Percentiles rank a stretch among this genome's conserved stretches.
These are phyloP conservation scores for Diaporthe caulivora DNA, from an alignment of 2,329 filamentous ascomycete genomes.

Conservation along the genomic window DNA sequence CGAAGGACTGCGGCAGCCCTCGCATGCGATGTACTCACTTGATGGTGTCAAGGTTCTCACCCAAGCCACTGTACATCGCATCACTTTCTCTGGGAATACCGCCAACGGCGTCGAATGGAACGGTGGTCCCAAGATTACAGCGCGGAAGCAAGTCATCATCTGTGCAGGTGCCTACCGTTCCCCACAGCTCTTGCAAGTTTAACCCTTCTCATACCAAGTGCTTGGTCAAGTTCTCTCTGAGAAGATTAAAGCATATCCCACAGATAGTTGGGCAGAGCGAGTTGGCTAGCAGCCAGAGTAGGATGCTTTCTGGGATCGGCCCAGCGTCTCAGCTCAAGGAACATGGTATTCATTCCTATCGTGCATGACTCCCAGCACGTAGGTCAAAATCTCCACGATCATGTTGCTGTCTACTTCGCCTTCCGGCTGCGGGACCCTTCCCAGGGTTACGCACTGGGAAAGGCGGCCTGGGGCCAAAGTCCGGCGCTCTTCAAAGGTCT, in stretches of 20 bases:
- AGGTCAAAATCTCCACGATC: slow-evolving; percentile 69
- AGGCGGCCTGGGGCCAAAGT: slow-evolving; percentile 27
- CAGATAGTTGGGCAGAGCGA: neutral
- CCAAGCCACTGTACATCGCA: slow-evolving; percentile 43
- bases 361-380: slow-evolving; percentile 66
- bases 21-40: slow-evolving; percentile 45
- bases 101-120: slow-evolving; percentile 47
- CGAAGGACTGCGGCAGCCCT: slow-evolving; percentile 43
- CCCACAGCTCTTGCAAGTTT: slow-evolving; percentile 48
- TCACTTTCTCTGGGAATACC: slow-evolving; percentile 37
- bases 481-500: slow-evolving; percentile 21
- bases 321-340: slow-evolving; percentile 41
- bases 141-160: slow-evolving; percentile 51
- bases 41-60: slow-evolving; percentile 45
- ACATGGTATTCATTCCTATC: slow-evolving; percentile 60
- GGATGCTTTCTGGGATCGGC: slow-evolving; percentile 53
- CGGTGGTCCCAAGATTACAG: slow-evolving; percentile 46
- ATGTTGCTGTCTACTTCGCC: slow-evolving; percentile 44
- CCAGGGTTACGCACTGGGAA: slow-evolving; percentile 29
- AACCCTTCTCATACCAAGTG: neutral
- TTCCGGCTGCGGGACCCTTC: slow-evolving; percentile 15
- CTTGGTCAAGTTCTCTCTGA: too few relatives aligned
- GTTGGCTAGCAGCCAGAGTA: neutral
- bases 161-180: slow-evolving; percentile 52
- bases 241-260: neutral